These are phyloP conservation scores for Thalassiosira profunda DNA, from an alignment of 108 stramenopile species.

Conservation along the genomic window DNA sequence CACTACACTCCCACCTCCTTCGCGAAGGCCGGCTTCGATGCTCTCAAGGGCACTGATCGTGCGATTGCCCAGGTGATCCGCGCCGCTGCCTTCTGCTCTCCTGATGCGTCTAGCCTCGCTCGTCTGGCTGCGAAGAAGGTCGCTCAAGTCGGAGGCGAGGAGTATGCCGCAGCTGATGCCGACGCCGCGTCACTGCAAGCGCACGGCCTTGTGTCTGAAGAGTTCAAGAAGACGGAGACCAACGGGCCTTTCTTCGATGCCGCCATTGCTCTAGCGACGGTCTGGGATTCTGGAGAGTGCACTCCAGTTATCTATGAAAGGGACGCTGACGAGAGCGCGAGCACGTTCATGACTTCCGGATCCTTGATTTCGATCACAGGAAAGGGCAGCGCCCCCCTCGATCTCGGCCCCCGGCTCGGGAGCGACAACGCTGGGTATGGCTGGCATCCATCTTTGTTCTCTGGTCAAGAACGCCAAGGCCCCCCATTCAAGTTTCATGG, in stretches of 20 bases:
- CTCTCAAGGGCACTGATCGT: constrained; percentile 4
- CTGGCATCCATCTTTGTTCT: constrained; percentile 13
- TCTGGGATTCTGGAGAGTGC: constrained; percentile 2
- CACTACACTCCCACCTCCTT: constrained; percentile 6
- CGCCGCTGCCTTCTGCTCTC: constrained; percentile 3
- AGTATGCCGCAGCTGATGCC: background rate
- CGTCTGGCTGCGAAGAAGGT: background rate
- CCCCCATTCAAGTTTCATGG: constrained; percentile 5
- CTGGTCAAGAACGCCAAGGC: constrained; percentile 3
- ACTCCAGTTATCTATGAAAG: background rate
- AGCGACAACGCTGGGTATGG: constrained; percentile 5
- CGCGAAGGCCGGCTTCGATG: background rate
- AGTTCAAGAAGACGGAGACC: background rate
- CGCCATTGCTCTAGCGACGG: constrained; percentile 6
- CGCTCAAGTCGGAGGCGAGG: background rate
- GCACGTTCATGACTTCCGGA: constrained; percentile 8
- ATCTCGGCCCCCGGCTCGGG: background rate
- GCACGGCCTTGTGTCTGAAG: background rate
- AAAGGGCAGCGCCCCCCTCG: background rate
- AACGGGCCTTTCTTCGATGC: constrained; percentile 1
- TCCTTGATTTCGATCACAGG: constrained; percentile 4
- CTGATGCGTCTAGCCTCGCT: background rate
- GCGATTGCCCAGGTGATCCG: constrained; percentile 9
- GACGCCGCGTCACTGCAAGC: background rate
- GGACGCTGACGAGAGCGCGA: background rate